phyloP scores from a whole-genome alignment of 1,284 basidiomycete species.

The Malassezia arunalokei region DNA sequence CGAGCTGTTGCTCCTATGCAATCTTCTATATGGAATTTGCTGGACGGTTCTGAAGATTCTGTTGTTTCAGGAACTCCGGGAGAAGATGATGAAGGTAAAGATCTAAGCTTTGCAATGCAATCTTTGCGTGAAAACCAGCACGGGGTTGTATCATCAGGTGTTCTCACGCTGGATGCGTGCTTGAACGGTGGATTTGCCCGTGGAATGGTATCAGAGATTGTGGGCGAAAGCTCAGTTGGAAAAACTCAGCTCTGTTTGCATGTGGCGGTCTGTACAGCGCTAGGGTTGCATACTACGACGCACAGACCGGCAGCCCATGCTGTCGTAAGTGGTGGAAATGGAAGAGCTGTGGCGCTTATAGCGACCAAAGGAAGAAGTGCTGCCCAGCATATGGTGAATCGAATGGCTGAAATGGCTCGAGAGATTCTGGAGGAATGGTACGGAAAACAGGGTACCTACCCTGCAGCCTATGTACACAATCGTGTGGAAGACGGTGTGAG shows the following conservation, averaged over 20 bases:
- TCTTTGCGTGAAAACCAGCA: not conserved
- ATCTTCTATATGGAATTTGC: not conserved
- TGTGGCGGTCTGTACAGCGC: conserved; percentile 20
- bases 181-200: conserved; percentile 22
- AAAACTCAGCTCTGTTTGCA: conserved; percentile 34
- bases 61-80: conserved; percentile 8
- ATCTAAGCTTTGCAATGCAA: not conserved
- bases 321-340: not conserved
- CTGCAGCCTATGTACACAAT: not conserved
- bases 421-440: not conserved
- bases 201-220: conserved; percentile 25
- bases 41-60: not conserved
- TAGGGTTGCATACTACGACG: conserved; percentile 12
- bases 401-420: conserved; percentile 14
- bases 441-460: not conserved
- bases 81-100: not conserved
- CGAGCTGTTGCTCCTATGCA: conserved; percentile 1
- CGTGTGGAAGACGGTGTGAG: not conserved
- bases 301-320: not conserved
- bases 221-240: conserved; percentile 32
- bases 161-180: conserved; percentile 18
- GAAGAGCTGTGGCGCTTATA: conserved; percentile 9
- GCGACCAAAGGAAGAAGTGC: conserved; percentile 9
- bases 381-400: conserved; percentile 13
- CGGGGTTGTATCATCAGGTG: conserved; percentile 15